phyloP scores from a whole-genome alignment of 768 basidiomycete genomes.

The Fibroporia radiculosa region DNA sequence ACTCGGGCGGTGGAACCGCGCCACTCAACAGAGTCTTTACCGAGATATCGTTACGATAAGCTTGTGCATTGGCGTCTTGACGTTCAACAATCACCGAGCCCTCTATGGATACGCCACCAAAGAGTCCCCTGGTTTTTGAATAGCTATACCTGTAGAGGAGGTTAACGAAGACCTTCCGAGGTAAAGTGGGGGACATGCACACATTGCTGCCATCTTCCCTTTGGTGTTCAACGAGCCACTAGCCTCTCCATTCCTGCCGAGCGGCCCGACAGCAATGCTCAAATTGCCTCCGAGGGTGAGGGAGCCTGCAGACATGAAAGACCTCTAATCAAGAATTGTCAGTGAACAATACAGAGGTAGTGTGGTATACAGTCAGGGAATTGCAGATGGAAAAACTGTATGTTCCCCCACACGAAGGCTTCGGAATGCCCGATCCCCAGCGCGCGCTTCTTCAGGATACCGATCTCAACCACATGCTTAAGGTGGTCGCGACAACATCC shows the following conservation, averaged over 20 bases:
- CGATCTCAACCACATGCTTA: no score
- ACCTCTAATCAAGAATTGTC: no score
- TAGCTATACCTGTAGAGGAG: constrained; percentile 65
- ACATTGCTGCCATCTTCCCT: constrained; percentile 92
- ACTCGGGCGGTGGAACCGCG: constrained; percentile 60
- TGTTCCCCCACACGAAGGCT: no score
- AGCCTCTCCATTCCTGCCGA: constrained; percentile 95
- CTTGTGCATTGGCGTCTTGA: constrained; percentile 84
- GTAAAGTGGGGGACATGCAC: constrained; percentile 10
- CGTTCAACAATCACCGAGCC: constrained; percentile 91
- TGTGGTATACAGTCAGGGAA: no score
- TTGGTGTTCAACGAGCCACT: constrained; percentile 73
- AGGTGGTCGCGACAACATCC: no score
- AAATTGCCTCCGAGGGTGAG: constrained; percentile 87
- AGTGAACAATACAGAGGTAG: no score
- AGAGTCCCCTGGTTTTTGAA: constrained; percentile 87
- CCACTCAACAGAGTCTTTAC: constrained; percentile 79
- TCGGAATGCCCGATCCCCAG: no score
- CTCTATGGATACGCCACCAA: constrained; percentile 85
- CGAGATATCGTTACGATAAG: constrained; percentile 70
- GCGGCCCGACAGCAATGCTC: constrained; percentile 82
- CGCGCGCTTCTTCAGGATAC: no score
- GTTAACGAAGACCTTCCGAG: neutral
- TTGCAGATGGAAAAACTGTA: no score
- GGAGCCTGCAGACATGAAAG: constrained; percentile 93